Conservation (phyloP, 768 basidiomycete species). For the Boletus coccyginus region DNA sequence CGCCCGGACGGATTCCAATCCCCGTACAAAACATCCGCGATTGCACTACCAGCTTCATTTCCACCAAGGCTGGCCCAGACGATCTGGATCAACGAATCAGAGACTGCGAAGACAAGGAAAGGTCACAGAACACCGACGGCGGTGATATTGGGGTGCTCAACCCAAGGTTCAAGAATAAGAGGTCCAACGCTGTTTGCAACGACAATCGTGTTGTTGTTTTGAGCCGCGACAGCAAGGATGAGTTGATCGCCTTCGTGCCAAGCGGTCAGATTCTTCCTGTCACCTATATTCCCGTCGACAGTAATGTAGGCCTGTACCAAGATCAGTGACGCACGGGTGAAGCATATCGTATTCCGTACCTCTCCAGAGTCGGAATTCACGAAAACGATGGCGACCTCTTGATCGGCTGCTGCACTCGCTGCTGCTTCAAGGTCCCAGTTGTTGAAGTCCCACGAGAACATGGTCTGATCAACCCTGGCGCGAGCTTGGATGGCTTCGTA, state of each 20-base stretch:
- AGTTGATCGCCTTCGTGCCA: slow-evolving; percentile 37
- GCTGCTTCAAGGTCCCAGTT: slow-evolving; percentile 62
- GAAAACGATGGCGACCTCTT: slow-evolving; percentile 76
- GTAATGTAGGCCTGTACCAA: slow-evolving; percentile 43
- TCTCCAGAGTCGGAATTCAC: slow-evolving; percentile 84
- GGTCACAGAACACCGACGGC: slow-evolving; percentile 47
- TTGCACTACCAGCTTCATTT: slow-evolving; percentile 74
- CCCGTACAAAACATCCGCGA: slow-evolving; percentile 79
- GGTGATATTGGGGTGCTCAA: slow-evolving; percentile 69
- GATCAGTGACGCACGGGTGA: neutral
- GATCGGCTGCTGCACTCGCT: slow-evolving; percentile 43
- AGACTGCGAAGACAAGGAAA: neutral
- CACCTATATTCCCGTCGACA: slow-evolving; percentile 52
- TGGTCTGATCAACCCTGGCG: slow-evolving; percentile 64
- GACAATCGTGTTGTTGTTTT: slow-evolving; percentile 76
- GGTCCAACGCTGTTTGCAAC: slow-evolving; percentile 79
- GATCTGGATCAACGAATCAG: slow-evolving; percentile 28
- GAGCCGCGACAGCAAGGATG: slow-evolving; percentile 58
- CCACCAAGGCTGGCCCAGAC: slow-evolving; percentile 60
- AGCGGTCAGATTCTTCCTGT: slow-evolving; percentile 39
- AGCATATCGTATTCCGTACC: slow-evolving; percentile 22
- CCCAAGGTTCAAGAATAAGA: slow-evolving; percentile 67
- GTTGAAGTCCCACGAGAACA: slow-evolving; percentile 64
- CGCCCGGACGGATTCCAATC: slow-evolving; percentile 71
- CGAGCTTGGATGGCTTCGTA: slow-evolving; percentile 76